Conservation (phyloP, 352 stramenopile genomes). For the Globisporangium radiosum region DNA sequence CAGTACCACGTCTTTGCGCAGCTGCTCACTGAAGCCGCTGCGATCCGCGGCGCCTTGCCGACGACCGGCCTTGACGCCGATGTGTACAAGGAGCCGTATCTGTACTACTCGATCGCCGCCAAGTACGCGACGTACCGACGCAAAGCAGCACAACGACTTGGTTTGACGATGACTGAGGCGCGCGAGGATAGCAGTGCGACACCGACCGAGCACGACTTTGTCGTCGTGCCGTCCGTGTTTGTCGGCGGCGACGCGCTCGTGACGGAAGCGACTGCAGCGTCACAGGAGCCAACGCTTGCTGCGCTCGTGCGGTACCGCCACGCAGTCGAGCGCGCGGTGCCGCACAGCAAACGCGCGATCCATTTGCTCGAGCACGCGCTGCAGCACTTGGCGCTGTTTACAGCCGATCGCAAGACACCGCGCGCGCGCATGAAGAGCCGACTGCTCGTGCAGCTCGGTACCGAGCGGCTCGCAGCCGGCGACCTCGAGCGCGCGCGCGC, state of each 20-base stretch:
- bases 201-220: slow-evolving; percentile 47
- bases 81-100: slow-evolving; percentile 83
- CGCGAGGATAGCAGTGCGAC: background rate
- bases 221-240: slow-evolving; percentile 66
- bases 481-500: slow-evolving; percentile 60
- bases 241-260: slow-evolving; percentile 66
- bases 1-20: slow-evolving; percentile 88
- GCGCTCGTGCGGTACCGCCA: slow-evolving; percentile 66
- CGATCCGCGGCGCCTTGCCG: slow-evolving; percentile 53
- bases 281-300: slow-evolving; percentile 37
- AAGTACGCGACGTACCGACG: slow-evolving; percentile 79
- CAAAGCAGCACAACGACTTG: slow-evolving; percentile 55
- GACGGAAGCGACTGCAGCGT: slow-evolving; percentile 27
- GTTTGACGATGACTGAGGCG: slow-evolving; percentile 20
- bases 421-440: slow-evolving; percentile 71
- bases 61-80: slow-evolving; percentile 61
- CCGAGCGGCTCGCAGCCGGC: slow-evolving; percentile 58
- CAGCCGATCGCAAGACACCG: slow-evolving; percentile 53
- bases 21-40: slow-evolving; percentile 62
- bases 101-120: slow-evolving; percentile 79
- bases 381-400: slow-evolving; percentile 63
- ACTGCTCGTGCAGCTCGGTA: slow-evolving; percentile 63
- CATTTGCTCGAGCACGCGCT: slow-evolving; percentile 70
- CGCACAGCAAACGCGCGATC: slow-evolving; percentile 69
- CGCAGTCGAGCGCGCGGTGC: slow-evolving; percentile 45